Conservation (phyloP, 2,329 filamentous ascomycete species). For the Stemphylium beticola region DNA sequence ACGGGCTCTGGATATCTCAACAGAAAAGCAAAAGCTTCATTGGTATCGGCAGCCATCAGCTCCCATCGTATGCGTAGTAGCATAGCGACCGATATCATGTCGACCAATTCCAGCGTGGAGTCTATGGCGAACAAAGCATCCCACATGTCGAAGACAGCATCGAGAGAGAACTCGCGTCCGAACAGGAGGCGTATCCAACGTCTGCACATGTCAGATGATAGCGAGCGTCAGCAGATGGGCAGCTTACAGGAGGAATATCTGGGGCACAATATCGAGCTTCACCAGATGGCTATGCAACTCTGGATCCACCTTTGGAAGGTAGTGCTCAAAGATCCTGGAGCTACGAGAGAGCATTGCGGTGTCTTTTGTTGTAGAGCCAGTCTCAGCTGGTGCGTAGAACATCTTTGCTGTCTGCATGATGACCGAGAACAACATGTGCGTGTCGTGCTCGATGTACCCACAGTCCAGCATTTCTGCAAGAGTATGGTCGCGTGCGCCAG, state of each 20-base stretch:
- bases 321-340: constrained; percentile 82
- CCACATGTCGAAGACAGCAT: constrained; percentile 84
- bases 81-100: constrained; percentile 94
- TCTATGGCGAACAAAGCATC: constrained; percentile 90
- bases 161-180: constrained; percentile 89
- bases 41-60: constrained; percentile 85
- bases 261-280: constrained; percentile 86
- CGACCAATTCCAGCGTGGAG: constrained; percentile 77
- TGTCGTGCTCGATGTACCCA: constrained; percentile 83
- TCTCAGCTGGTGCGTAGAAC: constrained; percentile 77
- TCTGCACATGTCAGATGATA: constrained; percentile 53
- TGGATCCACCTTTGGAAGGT: constrained; percentile 79
- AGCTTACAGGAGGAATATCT: constrained; percentile 89
- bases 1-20: constrained; percentile 78
- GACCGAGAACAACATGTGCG: constrained; percentile 82
- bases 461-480: constrained; percentile 67
- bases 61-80: constrained; percentile 90
- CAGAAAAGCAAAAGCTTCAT: constrained; percentile 78
- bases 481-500: constrained; percentile 30
- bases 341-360: constrained; percentile 85
- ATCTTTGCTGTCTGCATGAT: constrained; percentile 86
- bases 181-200: constrained; percentile 95
- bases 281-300: constrained; percentile 81
- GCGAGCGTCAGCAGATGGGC: neutral
- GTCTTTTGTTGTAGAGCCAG: constrained; percentile 42